phyloP scores from a whole-genome alignment of 805 yeast species.

The Blastobotrys muscicola region DNA sequence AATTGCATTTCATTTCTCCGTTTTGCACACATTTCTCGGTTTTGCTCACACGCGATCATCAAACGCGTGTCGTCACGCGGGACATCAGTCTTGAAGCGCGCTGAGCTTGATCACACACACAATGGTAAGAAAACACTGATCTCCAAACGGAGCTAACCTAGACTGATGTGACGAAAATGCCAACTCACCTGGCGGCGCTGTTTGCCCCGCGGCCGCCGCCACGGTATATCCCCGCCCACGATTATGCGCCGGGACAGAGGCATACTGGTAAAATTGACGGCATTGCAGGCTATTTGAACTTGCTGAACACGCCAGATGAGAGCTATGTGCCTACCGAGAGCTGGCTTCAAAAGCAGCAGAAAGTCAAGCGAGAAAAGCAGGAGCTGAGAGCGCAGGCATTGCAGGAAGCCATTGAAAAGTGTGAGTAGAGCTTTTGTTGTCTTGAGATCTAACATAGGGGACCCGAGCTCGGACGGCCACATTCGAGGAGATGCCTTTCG shows the following conservation, averaged over 20 bases:
- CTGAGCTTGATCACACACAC: too few relatives aligned
- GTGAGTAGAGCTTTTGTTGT: background rate
- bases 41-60: too few relatives aligned
- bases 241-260: slow-evolving; percentile 40
- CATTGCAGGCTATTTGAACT: slow-evolving; percentile 27
- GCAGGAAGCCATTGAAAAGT: slow-evolving; percentile 28
- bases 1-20: background rate
- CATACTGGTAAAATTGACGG: slow-evolving; percentile 40
- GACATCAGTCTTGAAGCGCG: too few relatives aligned
- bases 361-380: slow-evolving; percentile 21
- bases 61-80: too few relatives aligned
- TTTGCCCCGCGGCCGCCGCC: slow-evolving; percentile 52
- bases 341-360: slow-evolving; percentile 23
- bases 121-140: too few relatives aligned
- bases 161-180: slow-evolving; percentile 35
- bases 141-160: slow-evolving; percentile 5
- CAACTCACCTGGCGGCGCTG: slow-evolving; percentile 38
- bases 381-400: slow-evolving; percentile 23
- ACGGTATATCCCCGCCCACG: slow-evolving; percentile 40
- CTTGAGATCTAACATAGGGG: slow-evolving; percentile 28
- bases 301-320: slow-evolving; percentile 23
- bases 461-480: slow-evolving; percentile 49
- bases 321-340: slow-evolving; percentile 28
- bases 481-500: slow-evolving; percentile 61
- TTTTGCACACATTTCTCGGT: background rate